phyloP scores from a whole-genome alignment of 208 protist genomes.

The Angomonas deanei region DNA sequence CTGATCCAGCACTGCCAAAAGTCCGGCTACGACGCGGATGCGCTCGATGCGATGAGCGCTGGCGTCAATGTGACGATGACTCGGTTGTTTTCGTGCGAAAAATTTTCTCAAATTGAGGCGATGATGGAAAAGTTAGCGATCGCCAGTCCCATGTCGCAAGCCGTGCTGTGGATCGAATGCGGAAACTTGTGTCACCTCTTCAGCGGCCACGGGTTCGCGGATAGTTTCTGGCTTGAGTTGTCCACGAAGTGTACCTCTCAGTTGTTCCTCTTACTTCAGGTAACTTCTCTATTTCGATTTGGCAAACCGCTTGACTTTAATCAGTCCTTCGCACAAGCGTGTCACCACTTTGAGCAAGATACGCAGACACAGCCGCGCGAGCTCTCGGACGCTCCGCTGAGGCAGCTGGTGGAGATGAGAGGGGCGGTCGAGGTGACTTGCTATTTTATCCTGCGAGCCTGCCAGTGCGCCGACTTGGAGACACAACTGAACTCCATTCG shows the following conservation, averaged over 20 bases:
- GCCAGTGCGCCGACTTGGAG: background rate
- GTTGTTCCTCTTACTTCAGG: background rate
- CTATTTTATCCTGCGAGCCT: background rate
- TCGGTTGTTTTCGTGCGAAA: slow-evolving; percentile 33
- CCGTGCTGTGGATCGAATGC: slow-evolving; percentile 43
- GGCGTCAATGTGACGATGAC: slow-evolving; percentile 46
- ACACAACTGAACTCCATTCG: slow-evolving; percentile 3
- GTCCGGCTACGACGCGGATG: slow-evolving; percentile 16
- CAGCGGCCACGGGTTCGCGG: slow-evolving; percentile 17
- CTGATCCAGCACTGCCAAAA: slow-evolving; percentile 23
- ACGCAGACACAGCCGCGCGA: too few relatives aligned
- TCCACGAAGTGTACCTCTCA: background rate
- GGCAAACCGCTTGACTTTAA: background rate
- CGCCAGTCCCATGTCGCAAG: slow-evolving; percentile 18
- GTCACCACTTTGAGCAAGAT: background rate
- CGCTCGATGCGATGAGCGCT: slow-evolving; percentile 14
- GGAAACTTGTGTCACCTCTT: slow-evolving; percentile 21
- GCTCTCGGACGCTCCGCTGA: background rate
- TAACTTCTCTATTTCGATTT: background rate
- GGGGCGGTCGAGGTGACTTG: background rate
- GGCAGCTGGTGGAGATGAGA: background rate
- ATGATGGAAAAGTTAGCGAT: slow-evolving; percentile 42
- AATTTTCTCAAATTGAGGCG: slow-evolving; percentile 33
- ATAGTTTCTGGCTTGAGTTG: slow-evolving; percentile 11
- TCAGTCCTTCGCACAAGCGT: background rate